Evolutionary conservation across 495 filamentous ascomycete species (phyloP).

Genomic region (Xylona heveae): DNA sequence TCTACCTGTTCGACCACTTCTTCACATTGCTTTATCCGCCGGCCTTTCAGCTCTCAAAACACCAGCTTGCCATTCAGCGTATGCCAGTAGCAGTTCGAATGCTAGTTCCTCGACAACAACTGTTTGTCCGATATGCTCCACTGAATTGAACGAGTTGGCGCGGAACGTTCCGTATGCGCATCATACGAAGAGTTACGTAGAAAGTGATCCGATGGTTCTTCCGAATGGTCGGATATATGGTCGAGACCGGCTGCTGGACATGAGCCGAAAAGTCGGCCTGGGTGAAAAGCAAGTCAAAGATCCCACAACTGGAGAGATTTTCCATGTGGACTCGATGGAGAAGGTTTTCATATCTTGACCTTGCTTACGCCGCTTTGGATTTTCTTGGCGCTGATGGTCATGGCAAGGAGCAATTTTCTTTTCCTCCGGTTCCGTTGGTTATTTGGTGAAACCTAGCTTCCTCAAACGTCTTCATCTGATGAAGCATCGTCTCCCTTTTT

Average conservation of each 20-base stretch:
- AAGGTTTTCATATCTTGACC: constrained; percentile 70
- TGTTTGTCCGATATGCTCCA: constrained; percentile 87
- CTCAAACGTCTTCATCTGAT: constrained; percentile 1
- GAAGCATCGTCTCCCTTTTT: not conserved
- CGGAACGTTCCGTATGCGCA: constrained; percentile 79
- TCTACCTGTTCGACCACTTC: constrained; percentile 63
- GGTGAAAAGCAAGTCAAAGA: constrained; percentile 53
- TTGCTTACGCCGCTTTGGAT: not conserved
- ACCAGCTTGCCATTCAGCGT: constrained; percentile 67
- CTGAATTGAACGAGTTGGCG: constrained; percentile 81
- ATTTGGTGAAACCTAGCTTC: no score
- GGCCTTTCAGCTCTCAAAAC: constrained; percentile 92
- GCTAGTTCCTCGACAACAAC: constrained; percentile 34
- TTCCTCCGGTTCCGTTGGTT: not conserved
- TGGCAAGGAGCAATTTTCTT: not conserved
- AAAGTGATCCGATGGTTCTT: constrained; percentile 65
- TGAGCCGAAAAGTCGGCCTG: constrained; percentile 53
- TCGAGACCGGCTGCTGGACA: constrained; percentile 44
- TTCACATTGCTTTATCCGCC: constrained; percentile 78
- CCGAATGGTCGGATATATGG: constrained; percentile 82
- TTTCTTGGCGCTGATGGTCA: not conserved
- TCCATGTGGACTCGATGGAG: constrained; percentile 35
- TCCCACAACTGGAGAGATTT: constrained; percentile 53
- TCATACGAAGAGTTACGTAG: constrained; percentile 80
- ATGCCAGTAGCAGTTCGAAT: constrained; percentile 34